Evolutionary conservation across 352 stramenopile species (phyloP), one percentile per base, ranked within the genome.

Genomic region (Halophytophthora polymorphica): DNA sequence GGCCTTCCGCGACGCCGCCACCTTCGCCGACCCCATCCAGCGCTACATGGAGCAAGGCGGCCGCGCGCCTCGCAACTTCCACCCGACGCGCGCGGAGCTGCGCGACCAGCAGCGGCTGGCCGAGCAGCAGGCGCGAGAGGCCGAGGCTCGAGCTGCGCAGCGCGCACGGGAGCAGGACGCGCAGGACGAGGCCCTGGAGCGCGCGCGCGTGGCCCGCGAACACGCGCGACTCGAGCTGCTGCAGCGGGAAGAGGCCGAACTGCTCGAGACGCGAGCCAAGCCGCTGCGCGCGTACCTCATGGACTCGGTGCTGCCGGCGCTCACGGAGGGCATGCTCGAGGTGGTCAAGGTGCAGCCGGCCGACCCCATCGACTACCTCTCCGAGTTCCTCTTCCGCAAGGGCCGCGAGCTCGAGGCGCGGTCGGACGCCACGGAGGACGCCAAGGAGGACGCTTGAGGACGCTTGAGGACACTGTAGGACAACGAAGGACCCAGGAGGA

Each of bases 361-460:
- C 17, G 83, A 96, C 50, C 85, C 87, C 33, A 89, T 95, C 50
- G 85, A 95, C 64, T 95, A 90, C 45, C 66, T 96, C 21, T 85
- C 87, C 18, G 82, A 94, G 51, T 94, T 89, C 45, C 73, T 95
- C 23, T 93, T 95, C 65, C 69, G 77, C 34, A 93, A 91, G 52
- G 81, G 75, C 15, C 70, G 73, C 14, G 74, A 87, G 44, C 56
- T 87, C 43, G 77, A 86, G 18, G 59, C n/a, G n/a, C n/a, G n/a
- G n/a, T n/a, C n/a, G n/a, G n/a, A n/a, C n/a, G n/a, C n/a, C n/a
- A n/a, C n/a, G n/a, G n/a, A 51, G 12, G 54, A 62, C 25, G 43
- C 43, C 45, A 69, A 71, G 45, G 54, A 80, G 66, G 38, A 29
- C n/a, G n/a, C n/a, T n/a, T n/a, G n/a, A n/a, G n/a, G n/a, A n/a